Conservation (phyloP, 768 basidiomycete species). For the Russula ochroleuca region DNA sequence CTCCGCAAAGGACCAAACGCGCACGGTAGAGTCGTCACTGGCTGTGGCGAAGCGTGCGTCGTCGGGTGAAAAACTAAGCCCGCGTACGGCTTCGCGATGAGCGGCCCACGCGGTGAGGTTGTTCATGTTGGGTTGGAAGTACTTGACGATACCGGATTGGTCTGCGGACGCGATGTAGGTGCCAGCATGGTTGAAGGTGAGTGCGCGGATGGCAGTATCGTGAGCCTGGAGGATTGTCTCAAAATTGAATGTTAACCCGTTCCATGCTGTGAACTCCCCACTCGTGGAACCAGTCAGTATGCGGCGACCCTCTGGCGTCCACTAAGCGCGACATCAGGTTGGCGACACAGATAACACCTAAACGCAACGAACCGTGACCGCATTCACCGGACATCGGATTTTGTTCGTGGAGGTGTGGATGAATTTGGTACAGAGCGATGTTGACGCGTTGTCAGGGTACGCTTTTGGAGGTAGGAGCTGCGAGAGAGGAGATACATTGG, state of each 20-base stretch:
- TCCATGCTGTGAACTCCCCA: slow-evolving; percentile 99
- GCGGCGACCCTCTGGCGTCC: slow-evolving; percentile 95
- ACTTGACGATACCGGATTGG: slow-evolving; percentile 93
- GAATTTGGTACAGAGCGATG: slow-evolving; percentile 94
- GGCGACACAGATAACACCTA: neutral
- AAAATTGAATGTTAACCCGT: slow-evolving; percentile 98
- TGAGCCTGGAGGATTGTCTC: slow-evolving; percentile 99
- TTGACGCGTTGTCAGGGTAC: slow-evolving; percentile 86
- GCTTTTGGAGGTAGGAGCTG: slow-evolving; percentile 93
- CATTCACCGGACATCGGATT: slow-evolving; percentile 94
- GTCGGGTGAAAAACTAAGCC: slow-evolving; percentile 87
- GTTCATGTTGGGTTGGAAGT: slow-evolving; percentile 99
- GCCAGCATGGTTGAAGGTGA: slow-evolving; percentile 91
- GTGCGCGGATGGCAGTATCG: slow-evolving; percentile 87
- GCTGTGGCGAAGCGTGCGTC: slow-evolving; percentile 91
- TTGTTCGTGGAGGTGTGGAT: slow-evolving; percentile 99
- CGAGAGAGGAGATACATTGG: slow-evolving; percentile 18
- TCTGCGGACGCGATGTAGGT: slow-evolving; percentile 90
- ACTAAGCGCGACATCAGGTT: slow-evolving; percentile 45
- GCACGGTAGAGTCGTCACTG: slow-evolving; percentile 91
- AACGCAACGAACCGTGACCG: slow-evolving; percentile 64
- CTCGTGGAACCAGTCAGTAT: slow-evolving; percentile 93
- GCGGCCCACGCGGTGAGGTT: slow-evolving; percentile 93
- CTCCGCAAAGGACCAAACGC: slow-evolving; percentile 94
- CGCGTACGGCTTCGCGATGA: slow-evolving; percentile 93